These are phyloP conservation scores for Diaporthe sp. DNA, from an alignment of 2,329 filamentous ascomycete species.

Conservation along the genomic window DNA sequence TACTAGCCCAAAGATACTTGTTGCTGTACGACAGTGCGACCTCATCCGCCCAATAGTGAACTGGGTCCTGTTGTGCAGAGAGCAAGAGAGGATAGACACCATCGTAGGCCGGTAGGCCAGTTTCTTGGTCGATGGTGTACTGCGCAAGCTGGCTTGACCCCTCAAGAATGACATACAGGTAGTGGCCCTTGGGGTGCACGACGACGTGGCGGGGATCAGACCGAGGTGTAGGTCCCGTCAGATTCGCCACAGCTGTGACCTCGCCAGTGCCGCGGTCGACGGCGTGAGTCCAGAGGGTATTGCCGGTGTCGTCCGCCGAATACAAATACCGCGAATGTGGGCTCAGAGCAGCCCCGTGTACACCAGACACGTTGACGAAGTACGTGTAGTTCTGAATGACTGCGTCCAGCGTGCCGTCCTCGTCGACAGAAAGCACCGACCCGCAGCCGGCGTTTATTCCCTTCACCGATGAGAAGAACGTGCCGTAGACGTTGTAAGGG, in stretches of 20 bases:
- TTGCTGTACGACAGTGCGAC: constrained; percentile 46
- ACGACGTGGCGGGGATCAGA: constrained; percentile 29
- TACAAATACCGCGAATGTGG: constrained; percentile 58
- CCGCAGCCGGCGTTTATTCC: constrained; percentile 8
- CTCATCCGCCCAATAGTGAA: constrained; percentile 50
- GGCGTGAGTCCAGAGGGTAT: constrained; percentile 54
- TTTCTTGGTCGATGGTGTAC: constrained; percentile 39
- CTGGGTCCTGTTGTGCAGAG: constrained; percentile 38
- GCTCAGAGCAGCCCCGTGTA: constrained; percentile 63
- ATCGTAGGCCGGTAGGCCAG: background rate
- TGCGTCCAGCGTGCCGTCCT: background rate
- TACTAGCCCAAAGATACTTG: constrained; percentile 49
- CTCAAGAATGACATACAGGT: constrained; percentile 46
- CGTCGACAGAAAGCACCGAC: background rate
- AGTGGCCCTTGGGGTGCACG: constrained; percentile 43
- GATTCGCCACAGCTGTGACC: constrained; percentile 21
- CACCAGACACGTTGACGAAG: constrained; percentile 36
- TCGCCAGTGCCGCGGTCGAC: constrained; percentile 41
- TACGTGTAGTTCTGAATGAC: constrained; percentile 10
- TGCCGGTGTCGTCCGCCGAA: constrained; percentile 60
- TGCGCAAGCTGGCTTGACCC: constrained; percentile 44
- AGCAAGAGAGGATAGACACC: background rate
- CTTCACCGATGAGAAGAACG: background rate
- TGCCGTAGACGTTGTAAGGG: constrained; percentile 3
- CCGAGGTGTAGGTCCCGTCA: background rate